Evolutionary conservation across 2,329 filamentous ascomycete species (phyloP).

Genomic region (Ceratocystis lukuohia): DNA sequence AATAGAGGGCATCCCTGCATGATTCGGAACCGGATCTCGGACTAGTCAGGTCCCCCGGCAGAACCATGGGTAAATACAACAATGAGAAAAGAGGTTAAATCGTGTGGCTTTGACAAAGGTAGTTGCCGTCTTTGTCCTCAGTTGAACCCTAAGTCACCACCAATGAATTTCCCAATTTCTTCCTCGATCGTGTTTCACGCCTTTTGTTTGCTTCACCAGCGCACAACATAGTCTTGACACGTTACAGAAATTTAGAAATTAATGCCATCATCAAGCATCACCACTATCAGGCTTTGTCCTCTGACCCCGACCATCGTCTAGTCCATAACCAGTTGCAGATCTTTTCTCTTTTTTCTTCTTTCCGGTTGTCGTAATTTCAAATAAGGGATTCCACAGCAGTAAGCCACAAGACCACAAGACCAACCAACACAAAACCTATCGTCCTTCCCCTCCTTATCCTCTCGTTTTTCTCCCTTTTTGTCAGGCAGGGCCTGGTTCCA

Average conservation of each 20-base stretch:
- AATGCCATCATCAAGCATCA: background rate
- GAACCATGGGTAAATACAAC: background rate
- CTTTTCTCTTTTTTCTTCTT: background rate
- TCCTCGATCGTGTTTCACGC: background rate
- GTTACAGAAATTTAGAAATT: background rate
- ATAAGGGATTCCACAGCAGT: background rate
- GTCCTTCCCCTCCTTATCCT: background rate
- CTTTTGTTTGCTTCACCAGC: background rate
- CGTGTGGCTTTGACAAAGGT: no score
- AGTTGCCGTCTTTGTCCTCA: no score
- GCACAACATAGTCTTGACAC: background rate
- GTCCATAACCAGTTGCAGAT: background rate
- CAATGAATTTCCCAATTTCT: background rate
- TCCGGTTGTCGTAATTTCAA: constrained; percentile 4
- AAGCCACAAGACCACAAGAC: background rate
- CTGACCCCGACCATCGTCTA: background rate
- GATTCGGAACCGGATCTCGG: background rate
- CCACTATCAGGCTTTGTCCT: background rate
- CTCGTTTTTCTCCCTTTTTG: background rate
- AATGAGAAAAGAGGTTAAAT: background rate
- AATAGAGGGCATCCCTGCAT: background rate
- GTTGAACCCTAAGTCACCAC: background rate
- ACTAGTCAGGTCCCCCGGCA: background rate
- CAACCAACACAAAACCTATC: background rate
- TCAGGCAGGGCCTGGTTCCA: background rate